Conservation (phyloP, 768 basidiomycete species). For the Psilocybe sp. region DNA sequence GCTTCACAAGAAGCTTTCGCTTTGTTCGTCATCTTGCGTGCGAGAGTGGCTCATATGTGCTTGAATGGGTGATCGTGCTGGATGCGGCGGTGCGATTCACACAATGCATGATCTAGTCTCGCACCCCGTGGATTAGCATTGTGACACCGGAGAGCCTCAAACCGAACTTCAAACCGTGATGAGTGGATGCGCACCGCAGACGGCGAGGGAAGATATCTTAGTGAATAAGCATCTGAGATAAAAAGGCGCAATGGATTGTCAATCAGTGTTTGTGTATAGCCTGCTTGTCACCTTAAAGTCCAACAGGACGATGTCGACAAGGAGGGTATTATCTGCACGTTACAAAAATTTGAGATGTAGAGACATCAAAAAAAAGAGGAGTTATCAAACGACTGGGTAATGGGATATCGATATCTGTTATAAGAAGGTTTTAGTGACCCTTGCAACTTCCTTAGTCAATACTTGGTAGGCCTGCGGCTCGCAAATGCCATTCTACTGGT, state of each 20-base stretch:
- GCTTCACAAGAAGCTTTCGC: too few species aligned
- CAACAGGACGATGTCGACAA: conserved; percentile 9
- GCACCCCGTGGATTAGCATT: too few species aligned
- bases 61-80: too few species aligned
- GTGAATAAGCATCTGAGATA: conserved; percentile 32
- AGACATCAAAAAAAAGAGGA: conserved; percentile 26
- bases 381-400: conserved; percentile 28
- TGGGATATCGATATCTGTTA: conserved; percentile 20
- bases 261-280: conserved; percentile 32
- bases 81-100: too few species aligned
- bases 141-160: too few species aligned
- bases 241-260: conserved; percentile 22
- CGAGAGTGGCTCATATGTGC: too few species aligned
- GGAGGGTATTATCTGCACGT: conserved; percentile 20
- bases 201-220: conserved; percentile 24
- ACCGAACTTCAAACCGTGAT: too few species aligned
- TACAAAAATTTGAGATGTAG: conserved; percentile 22
- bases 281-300: conserved; percentile 33
- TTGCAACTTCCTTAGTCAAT: conserved; percentile 10
- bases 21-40: too few species aligned
- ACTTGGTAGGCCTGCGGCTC: conserved; percentile 5
- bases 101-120: too few species aligned
- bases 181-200: too few species aligned
- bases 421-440: conserved; percentile 31
- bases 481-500: conserved; percentile 47